Conservation (phyloP, 1,284 basidiomycete genomes). For the Golubevia pallescens region DNA sequence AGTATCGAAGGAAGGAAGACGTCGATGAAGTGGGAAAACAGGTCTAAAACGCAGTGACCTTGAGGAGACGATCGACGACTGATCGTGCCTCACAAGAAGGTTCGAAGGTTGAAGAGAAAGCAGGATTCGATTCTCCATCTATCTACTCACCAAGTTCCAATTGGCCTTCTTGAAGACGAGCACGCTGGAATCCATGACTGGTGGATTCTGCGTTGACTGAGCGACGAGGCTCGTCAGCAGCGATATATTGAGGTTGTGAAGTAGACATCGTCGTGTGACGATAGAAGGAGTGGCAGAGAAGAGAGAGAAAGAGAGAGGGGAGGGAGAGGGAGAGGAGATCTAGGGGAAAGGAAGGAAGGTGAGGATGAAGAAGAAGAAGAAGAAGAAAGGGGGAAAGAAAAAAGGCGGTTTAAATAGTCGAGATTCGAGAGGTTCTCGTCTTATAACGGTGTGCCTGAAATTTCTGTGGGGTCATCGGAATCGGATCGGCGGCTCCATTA, state of each 20-base stretch:
- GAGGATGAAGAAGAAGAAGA: background rate
- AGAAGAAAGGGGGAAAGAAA: background rate
- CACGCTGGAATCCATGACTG: background rate
- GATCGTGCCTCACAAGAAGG: too few species aligned
- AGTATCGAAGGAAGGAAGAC: too few species aligned
- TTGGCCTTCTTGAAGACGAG: background rate
- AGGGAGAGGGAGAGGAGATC: background rate
- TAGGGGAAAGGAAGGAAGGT: background rate
- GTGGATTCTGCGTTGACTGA: background rate
- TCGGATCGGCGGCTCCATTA: too few species aligned
- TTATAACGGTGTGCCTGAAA: background rate
- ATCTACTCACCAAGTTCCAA: background rate
- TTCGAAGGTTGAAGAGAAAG: background rate
- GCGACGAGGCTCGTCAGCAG: background rate
- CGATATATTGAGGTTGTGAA: background rate
- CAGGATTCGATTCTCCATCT: background rate
- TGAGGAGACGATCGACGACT: too few species aligned
- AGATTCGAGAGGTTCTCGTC: background rate
- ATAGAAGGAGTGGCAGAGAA: slow-evolving; percentile 1
- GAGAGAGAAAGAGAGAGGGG: background rate
- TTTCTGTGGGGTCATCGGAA: too few species aligned
- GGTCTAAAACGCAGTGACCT: too few species aligned
- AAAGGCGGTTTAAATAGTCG: background rate
- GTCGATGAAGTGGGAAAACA: too few species aligned
- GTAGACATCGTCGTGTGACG: background rate